Evolutionary conservation across 2,329 filamentous ascomycete species (phyloP).

Genomic region (Penicillium sp.): DNA sequence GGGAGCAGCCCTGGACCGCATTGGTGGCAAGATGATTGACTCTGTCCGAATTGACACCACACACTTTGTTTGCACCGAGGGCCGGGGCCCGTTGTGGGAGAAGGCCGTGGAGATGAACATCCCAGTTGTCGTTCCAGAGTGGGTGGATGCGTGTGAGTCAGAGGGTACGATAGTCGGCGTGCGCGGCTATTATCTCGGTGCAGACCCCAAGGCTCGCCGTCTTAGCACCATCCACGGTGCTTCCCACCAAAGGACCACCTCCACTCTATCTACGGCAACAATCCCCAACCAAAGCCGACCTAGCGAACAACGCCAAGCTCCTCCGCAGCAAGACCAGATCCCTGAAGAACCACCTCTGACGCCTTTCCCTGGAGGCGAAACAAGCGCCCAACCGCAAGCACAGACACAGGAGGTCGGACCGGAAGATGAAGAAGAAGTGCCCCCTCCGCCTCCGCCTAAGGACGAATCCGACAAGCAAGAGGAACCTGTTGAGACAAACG

Average conservation of each 20-base stretch:
- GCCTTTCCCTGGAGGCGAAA: constrained; percentile 32
- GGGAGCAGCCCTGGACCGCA: constrained; percentile 69
- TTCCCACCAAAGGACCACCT: constrained; percentile 32
- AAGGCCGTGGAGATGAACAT: constrained; percentile 98
- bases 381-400: constrained; percentile 26
- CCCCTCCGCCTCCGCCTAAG: constrained; percentile 30
- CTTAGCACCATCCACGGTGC: constrained; percentile 36
- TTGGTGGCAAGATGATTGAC: constrained; percentile 88
- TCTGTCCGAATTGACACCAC: constrained; percentile 93
- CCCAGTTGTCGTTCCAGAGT: constrained; percentile 91
- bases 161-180: constrained; percentile 91
- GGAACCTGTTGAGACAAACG: constrained; percentile 17
- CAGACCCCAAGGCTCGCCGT: constrained; percentile 61
- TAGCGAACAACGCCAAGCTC: constrained; percentile 23
- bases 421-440: constrained; percentile 24
- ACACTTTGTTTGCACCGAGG: constrained; percentile 95
- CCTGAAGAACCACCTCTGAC: constrained; percentile 28
- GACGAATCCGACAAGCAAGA: constrained; percentile 22
- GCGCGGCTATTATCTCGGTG: constrained; percentile 92
- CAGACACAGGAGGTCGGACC: constrained; percentile 26
- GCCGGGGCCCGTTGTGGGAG: constrained; percentile 84
- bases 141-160: constrained; percentile 93
- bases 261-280: constrained; percentile 26
- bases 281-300: constrained; percentile 21
- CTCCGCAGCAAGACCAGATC: constrained; percentile 22